Base-by-base conservation (phyloP, 2,329 filamentous ascomycete species). In the Talaromyces islandicus region DNA sequence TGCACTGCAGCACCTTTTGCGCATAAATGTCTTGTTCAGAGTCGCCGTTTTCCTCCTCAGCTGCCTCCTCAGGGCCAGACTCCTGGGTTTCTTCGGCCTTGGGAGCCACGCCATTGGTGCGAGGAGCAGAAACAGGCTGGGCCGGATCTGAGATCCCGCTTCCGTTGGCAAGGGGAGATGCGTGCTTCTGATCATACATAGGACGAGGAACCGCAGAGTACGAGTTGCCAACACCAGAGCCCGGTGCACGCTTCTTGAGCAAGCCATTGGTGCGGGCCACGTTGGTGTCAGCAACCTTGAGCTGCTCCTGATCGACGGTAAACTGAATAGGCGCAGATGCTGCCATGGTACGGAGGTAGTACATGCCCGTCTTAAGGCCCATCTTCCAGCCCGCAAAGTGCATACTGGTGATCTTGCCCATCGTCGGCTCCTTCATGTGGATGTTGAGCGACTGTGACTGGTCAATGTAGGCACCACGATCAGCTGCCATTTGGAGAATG, bases 361-460 rank as follows among this genome's bases (percentile, higher is more conserved):
- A 99, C 94, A 99, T 97, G 81, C 94, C 94, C 38, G 94, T 99
- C 89, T 99, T 99, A 68, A 99, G 86, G 71, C 94, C 94, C 66
- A 97, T 88, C 84, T 97, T 99, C 94, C 94, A 99, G 69, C 94
- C 94, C 54, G 94, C 86, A 73, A 99, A 99, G 82, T 99, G 94
- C 94, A 99, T 99, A 76, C 89, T 94, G 62, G 94, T 99, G 77
- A 99, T 96, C 85, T 99, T 99, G 80, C 94, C 94, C 93, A 99
- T 97, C 56, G 92, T 96, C 48, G 94, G 94, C 72, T 97, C 93
- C 78, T 95, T 96, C 88, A 99, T 92, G 83, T 99, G 94, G 68
- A 99, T 97, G 84, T 99, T 99, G 69, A 99, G 87, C 12, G 93
- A 97, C 78, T 99, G 94, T 56, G 92, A 97, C 83, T 99, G 94